Base-by-base conservation (phyloP, 1,284 basidiomycete genomes). In the Tilletia setariae region DNA sequence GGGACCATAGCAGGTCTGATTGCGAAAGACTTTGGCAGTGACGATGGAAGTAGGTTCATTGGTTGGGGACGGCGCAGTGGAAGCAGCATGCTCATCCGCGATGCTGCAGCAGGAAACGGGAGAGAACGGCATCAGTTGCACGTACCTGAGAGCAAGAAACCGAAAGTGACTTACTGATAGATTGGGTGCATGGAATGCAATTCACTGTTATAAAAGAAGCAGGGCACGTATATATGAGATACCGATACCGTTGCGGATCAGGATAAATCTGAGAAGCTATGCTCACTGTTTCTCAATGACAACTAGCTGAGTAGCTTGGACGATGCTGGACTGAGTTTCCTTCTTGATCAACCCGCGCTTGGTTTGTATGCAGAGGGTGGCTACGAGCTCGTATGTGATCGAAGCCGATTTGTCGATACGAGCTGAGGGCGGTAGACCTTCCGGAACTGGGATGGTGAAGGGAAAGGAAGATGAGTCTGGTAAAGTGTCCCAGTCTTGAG, bases 101-200 rank as follows among this genome's bases (percentile, higher is more conserved):
- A 69, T 59, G 19, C 65, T 71, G 56, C 74, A 73, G 64, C 70
- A 19, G 66, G 51, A 28, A 61, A 28, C 2, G 51, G 28, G 49
- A 4, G 21, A 4, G 2, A 40, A 40, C 35, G 4, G 11, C 6
- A 40, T 40, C 35, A 40, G 11, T 40, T 16, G 46, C 21, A 23
- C 19, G 46, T 16, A 3, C 21, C 19, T 49, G 4, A 7, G 46
- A 3, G 46, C 19, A 16, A n/a, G 16, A 49, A 19, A 49, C 21
- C 6, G 46, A 61, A n/a, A n/a, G n/a, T 61, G 49, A 40, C 53
- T 51, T 23, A 71, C 65, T 76, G 67, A 67, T 81, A 82, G 53
- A 78, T 65, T 21, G 79, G 78, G 78, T 79, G 81, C 11, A 74
- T 72, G 11, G 79, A 78, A 68, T 81, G 80, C 2, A 81, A 71